These are phyloP conservation scores for Elsinoe arachidis DNA, from an alignment of 2,329 filamentous ascomycete genomes.

Conservation along the genomic window DNA sequence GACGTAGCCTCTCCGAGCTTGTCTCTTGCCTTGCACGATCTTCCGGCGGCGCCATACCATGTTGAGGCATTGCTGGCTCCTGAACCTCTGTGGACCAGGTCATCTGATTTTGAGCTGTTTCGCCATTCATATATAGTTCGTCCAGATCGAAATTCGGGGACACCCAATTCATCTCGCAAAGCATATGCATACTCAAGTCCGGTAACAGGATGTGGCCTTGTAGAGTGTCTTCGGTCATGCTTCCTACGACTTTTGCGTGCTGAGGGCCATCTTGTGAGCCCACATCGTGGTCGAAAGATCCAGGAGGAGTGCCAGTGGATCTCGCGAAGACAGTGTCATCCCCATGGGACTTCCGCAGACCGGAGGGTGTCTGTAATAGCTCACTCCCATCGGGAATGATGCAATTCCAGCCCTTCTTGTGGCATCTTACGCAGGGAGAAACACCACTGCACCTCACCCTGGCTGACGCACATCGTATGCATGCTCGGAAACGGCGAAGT, in stretches of 20 bases:
- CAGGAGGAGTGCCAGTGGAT: no score
- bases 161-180: slow-evolving; percentile 2
- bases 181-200: neutral
- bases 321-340: neutral
- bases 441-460: neutral
- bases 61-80: neutral
- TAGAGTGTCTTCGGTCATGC: neutral
- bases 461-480: neutral
- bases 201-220: neutral
- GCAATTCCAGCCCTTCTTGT: neutral
- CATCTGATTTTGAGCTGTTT: neutral
- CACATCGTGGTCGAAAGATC: neutral
- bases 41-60: neutral
- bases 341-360: neutral
- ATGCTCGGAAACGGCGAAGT: neutral
- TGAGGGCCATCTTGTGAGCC: neutral
- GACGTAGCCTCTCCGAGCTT: neutral
- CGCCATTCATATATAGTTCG: neutral
- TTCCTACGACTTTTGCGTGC: neutral
- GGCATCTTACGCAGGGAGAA: neutral
- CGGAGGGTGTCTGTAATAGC: neutral
- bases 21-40: neutral
- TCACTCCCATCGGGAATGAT: neutral
- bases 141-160: neutral
- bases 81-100: neutral